Evolutionary conservation across 1,284 basidiomycete genomes (phyloP), one percentile per base, ranked within the genome.

Genomic region (Agaricales sp.): DNA sequence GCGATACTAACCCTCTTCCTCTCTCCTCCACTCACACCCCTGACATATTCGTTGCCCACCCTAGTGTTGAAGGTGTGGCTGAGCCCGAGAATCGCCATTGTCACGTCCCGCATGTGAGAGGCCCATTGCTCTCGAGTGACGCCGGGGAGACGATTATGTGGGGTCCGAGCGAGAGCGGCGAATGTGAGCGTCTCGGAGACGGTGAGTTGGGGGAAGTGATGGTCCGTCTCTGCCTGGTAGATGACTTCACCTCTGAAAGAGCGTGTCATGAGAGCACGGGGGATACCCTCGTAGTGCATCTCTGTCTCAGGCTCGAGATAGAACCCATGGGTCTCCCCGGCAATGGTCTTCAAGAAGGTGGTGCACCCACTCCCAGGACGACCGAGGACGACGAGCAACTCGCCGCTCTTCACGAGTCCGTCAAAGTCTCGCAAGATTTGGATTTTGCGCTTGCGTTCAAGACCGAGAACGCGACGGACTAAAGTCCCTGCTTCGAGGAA

Each of bases 81-180:
- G 3, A 80, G 77, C 60, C 76, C 76, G 57, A 79, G 65, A 71
- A 78, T 77, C 55, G 73, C 70, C 47, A 79, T 65, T 21, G 78
- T 63, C 8, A 72, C 64, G 25, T 77, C 65, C 26, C 71, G 64
- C 39, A 78, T 65, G 47, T 73, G 63, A 48, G 71, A 63, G 51
- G 69, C 65, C 66, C 75, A 78, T 39, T 69, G 57, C 8, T 59
- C 57, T 35, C 63, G 57, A 30, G 65, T 61, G 35, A 74, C 59
- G 25, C 70, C 70, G 3, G 70, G 69, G 3, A 77, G 65, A 43
- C 67, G 67, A 54, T 67, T 69, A 52, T 67, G 67, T n/a, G 74
- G 74, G 19, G 70, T 70, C 61, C 75, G 75, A 56, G 68, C 65
- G 20, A 61, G 60, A 13, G 77, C 64, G 0, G 76, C 76, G 55